A percentile compares a stretch with the other conserved stretches of the same genome.
These are phyloP conservation scores for Sphenostylis stenocarpa DNA, from an alignment of 306 rosid species.

Conservation along the genomic window DNA sequence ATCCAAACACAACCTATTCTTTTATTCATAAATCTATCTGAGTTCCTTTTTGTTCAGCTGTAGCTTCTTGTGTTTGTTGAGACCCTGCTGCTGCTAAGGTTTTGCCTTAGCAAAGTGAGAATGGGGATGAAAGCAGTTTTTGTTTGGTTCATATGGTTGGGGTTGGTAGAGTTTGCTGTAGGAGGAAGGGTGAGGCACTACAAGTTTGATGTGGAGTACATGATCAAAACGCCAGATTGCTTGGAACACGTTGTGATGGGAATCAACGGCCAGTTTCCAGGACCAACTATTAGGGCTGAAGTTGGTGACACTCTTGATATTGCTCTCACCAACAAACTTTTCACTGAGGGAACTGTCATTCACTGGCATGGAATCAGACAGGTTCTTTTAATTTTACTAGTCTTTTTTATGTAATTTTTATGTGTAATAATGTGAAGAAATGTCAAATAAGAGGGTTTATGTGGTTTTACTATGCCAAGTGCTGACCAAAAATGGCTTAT, in stretches of 20 bases:
- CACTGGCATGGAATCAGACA: constrained; percentile 95
- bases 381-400: constrained; percentile 19
- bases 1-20: not conserved
- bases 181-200: constrained; percentile 45
- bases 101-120: not conserved
- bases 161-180: not conserved
- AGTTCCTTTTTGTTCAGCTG: not conserved
- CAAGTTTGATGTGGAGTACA: constrained; percentile 64
- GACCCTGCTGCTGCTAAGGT: not conserved
- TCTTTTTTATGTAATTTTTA: not conserved
- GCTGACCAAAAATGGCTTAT: not conserved
- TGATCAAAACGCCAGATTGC: constrained; percentile 55
- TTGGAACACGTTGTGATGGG: constrained; percentile 68
- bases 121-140: constrained; percentile 20
- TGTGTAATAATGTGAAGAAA: not conserved
- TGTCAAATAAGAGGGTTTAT: not conserved
- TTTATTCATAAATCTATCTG: not conserved
- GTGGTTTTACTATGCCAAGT: not conserved
- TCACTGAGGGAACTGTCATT: constrained; percentile 81
- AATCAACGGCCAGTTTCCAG: constrained; percentile 82
- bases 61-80: not conserved
- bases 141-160: constrained; percentile 31
- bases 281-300: constrained; percentile 68
- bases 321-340: constrained; percentile 70
- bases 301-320: constrained; percentile 63